Percentiles rank a stretch among this genome's conserved stretches.
phyloP scores from a whole-genome alignment of 2,329 filamentous ascomycete species.

The Lachnellula arida region DNA sequence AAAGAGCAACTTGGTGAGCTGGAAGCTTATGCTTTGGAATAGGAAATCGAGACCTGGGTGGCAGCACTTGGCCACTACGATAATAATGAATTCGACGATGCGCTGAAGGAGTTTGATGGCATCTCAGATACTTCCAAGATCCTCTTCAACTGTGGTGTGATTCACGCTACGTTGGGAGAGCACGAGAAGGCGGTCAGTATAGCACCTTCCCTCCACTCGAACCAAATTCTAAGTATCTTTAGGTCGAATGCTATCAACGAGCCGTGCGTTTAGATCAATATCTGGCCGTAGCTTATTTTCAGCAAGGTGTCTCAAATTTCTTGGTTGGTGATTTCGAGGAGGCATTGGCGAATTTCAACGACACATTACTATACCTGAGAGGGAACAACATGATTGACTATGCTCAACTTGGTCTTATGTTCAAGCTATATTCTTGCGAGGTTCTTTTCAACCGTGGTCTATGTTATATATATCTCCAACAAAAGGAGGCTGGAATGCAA shows the following conservation, averaged over 20 bases:
- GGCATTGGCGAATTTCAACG: constrained; percentile 96
- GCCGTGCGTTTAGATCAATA: constrained; percentile 90
- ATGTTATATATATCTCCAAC: constrained; percentile 95
- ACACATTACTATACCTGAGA: constrained; percentile 87
- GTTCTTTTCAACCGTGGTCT: constrained; percentile 95
- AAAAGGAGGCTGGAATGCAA: constrained; percentile 84
- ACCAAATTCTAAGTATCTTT: constrained; percentile 20
- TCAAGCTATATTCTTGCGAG: constrained; percentile 96
- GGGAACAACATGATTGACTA: constrained; percentile 98
- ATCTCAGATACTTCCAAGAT: constrained; percentile 98
- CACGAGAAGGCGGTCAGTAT: constrained; percentile 85
- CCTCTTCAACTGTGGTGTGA: constrained; percentile 96
- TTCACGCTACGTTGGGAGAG: constrained; percentile 92
- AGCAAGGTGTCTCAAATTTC: constrained; percentile 97
- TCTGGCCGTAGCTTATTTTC: constrained; percentile 95
- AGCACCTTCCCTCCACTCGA: constrained; percentile 10
- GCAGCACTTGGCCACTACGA: constrained; percentile 87
- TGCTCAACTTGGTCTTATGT: constrained; percentile 88
- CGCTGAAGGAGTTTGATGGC: constrained; percentile 74
- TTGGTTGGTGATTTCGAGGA: constrained; percentile 95
- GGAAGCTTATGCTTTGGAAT: constrained; percentile 10
- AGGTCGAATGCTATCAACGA: constrained; percentile 94
- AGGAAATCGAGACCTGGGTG: constrained; percentile 99
- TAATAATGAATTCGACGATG: constrained; percentile 93
- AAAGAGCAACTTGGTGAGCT: constrained; percentile 3